Conservation (phyloP, 805 yeast species). For the Barnettozyma populi region DNA sequence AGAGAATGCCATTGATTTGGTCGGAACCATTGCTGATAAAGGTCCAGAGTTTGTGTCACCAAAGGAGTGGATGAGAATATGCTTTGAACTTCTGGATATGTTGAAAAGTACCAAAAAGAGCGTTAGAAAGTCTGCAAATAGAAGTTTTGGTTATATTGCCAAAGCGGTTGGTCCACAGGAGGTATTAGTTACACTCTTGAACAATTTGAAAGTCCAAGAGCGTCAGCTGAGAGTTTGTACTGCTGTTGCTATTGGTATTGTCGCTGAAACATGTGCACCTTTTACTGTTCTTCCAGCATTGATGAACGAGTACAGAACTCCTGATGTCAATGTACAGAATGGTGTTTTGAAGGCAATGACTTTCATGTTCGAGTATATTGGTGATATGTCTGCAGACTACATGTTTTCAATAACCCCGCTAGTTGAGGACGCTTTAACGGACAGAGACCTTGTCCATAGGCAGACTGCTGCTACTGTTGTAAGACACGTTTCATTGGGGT, state of each 20-base stretch:
- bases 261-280: constrained; percentile 89
- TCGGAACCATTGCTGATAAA: constrained; percentile 75
- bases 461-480: constrained; percentile 92
- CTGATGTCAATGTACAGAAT: constrained; percentile 89
- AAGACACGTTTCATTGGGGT: constrained; percentile 73
- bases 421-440: constrained; percentile 83
- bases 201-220: constrained; percentile 86
- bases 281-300: constrained; percentile 91
- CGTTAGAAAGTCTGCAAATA: constrained; percentile 79
- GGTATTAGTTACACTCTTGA: constrained; percentile 75
- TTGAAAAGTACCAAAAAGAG: constrained; percentile 72
- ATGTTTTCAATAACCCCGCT: constrained; percentile 74
- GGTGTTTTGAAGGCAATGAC: constrained; percentile 90
- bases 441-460: constrained; percentile 86
- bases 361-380: constrained; percentile 88
- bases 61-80: constrained; percentile 95
- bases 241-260: constrained; percentile 96
- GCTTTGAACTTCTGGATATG: constrained; percentile 86
- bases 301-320: constrained; percentile 91
- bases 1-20: constrained; percentile 68
- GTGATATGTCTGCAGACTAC: constrained; percentile 74
- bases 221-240: constrained; percentile 95
- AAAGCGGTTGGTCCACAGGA: constrained; percentile 95
- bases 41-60: constrained; percentile 83
- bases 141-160: constrained; percentile 87